Evolutionary conservation across 306 rosid species (phyloP).

Genomic region (Cicer cuneatum): DNA sequence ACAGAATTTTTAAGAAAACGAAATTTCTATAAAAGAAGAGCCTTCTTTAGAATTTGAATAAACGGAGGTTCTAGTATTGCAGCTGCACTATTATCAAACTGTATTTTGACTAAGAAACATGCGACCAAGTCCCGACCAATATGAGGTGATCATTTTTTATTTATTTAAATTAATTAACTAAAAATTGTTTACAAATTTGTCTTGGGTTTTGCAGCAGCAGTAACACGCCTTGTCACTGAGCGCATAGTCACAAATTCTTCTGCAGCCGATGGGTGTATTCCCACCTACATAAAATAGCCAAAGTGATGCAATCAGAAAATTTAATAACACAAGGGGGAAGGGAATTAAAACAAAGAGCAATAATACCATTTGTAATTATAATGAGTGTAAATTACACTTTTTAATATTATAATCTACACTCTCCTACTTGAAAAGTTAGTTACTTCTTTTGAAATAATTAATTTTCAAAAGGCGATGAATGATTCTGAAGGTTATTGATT

Average conservation of each 20-base stretch:
- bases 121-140: slow-evolving; percentile 3
- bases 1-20: not conserved
- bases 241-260: slow-evolving; percentile 99
- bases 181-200: slow-evolving; percentile 43
- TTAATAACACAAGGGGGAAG: not conserved
- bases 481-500: too few relatives aligned
- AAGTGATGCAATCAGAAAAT: slow-evolving; percentile 20
- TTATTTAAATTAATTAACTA: not conserved
- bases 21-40: not conserved
- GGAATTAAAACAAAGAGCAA: not conserved
- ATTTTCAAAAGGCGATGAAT: too few relatives aligned
- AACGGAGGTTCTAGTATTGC: too few relatives aligned
- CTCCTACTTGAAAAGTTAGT: too few relatives aligned
- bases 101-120: not conserved
- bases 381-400: too few relatives aligned
- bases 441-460: too few relatives aligned
- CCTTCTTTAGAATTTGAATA: too few relatives aligned
- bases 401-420: too few relatives aligned
- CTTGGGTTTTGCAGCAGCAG: slow-evolving; percentile 62
- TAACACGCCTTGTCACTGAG: slow-evolving; percentile 65
- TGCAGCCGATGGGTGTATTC: slow-evolving; percentile 90
- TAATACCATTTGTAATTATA: not conserved
- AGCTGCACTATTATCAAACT: too few relatives aligned
- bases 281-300: slow-evolving; percentile 62
- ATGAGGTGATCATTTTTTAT: not conserved